Base-by-base conservation (phyloP, 2,329 filamentous ascomycete species). In the Cladophialophora yegresii region DNA sequence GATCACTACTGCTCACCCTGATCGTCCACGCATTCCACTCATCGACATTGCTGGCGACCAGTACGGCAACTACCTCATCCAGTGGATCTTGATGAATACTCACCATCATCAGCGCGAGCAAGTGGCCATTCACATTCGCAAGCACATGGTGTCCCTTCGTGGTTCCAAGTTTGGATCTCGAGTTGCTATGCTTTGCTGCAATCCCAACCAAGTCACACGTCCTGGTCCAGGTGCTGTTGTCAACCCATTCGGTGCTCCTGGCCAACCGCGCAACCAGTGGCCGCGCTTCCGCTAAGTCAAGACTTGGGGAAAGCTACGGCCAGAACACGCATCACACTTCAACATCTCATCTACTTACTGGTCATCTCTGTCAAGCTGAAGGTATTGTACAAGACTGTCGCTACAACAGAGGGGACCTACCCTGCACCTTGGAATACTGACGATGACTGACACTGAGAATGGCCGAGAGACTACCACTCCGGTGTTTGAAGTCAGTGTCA, bases 71-170 rank as follows among this genome's bases (percentile, higher is more conserved):
- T 99, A 99, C 74, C 85, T 99, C 68, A 91, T 99, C 68, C 95
- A 99, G 78, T 96, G 96, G 86, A 95, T 99, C 74, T 83, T 99
- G 74, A 93, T 92, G 72, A 91, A 97, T 75, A 89, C 92, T 66
- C 87, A 88, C 63, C 83, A 89, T 61, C 92, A 96, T 76, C 95
- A 98, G 76, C 91, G 92, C 64, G 96, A 99, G 75, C 82, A 96
- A 69, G 95, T 99, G 69, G 92, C 93, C 54, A 88, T 88, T 62
- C 95, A 99, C 75, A 96, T 99, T 72, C 90, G 92, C 72, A 98
- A 98, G 85, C 95, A 99, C 78, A 99, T 99, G 95, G 95, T 99
- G 8, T 99, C 95, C 62, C 89, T 99, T 55, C 91, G 95, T 66
- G 95, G 95, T 63, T 98, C 95, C 74, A 99, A 99, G 78, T 99